Evolutionary conservation across 176 grass and related monocot species (phyloP), one percentile per base, ranked within the genome.

Genomic region (Typha latifolia): DNA sequence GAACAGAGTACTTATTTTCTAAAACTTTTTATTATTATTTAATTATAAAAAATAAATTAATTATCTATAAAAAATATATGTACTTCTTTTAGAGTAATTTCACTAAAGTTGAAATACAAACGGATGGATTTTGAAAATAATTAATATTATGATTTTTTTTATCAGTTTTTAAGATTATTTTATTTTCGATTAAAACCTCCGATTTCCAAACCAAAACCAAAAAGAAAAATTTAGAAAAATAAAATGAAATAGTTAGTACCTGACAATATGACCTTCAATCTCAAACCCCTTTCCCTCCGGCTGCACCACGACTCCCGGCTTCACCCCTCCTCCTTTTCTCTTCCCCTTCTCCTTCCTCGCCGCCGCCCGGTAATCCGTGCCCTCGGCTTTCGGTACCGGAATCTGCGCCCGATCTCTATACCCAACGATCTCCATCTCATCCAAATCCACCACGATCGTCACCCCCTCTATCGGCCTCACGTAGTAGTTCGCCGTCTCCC

Each of bases 381-480:
- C 86, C 8, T 64, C 61, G 20, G 83, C 82, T 65, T 69, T 79
- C 32, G 86, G 86, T 62, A 95, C 86, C 0, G 90, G 80, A 43
- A 77, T 47, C 19, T 16, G 0, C 68, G 67, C 82, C 67, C 77
- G 56, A 53, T 95, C 83, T 29, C 49, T 62, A 67, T 79, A 95
- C 48, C 53, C 78, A 16, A 95, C 74, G 67, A 95, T 86, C 77
- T 79, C 71, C 90, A 90, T 79, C 10, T 16, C 12, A 68, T 95
- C 90, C 74, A 95, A 74, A 67, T 90, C 86, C 23, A 84, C 90
- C 73, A 86, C 73, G 26, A 89, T 34, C 47, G 83, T 71, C 24
- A 94, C 66, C 57, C 85, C 85, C 66, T 94, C 90, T 29, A 94
- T 16, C 19, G 90, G 85, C 70, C 85, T 78, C 51, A 31, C 66